Evolutionary conservation across 2,329 filamentous ascomycete species (phyloP), one percentile per base, ranked within the genome.

Genomic region (Lachnellula hyalina): DNA sequence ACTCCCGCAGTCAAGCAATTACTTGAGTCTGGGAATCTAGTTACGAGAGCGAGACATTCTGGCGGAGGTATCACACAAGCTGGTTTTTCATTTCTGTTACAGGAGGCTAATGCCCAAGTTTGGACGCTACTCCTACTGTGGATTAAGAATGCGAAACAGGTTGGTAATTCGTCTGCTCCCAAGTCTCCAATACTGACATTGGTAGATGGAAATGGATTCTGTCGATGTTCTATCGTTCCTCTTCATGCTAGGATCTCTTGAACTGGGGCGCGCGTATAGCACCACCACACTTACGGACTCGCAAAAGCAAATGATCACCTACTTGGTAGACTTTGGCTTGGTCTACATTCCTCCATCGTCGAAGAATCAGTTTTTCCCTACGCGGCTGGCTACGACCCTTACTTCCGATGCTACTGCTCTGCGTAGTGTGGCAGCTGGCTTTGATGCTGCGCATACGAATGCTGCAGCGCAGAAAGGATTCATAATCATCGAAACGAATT

Each of bases 401-500:
- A 97, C 93, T 9, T 88, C 74, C 67, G 87, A 85, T 51, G 83
- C 77, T 28, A 80, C 84, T 35, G 82, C 86, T 14, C 78, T 96
- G 8, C 86, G 87, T 52, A 86, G 82, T 71, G 82, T 85, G 49
- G 81, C 82, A 62, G 82, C 86, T 12, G 84, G 84, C 8, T 83
- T 92, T 62, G 78, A 84, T 32, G 86, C 86, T 42, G 86, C 86
- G 7, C 79, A 84, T 1, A 73, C 75, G n/a, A 70, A 65, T 46
- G 72, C 61, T 49, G 68, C 68, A 49, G 73, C 72, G 17, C 73
- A 77, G 59, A 85, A 85, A 65, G 92, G 92, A 59, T 94, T 90
- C 75, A 90, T 99, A 68, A 92, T 99, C 66, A 83, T 99, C 62
- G 94, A 99, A 75, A 99, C 94, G 8, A 99, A 99, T 74, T 97